A percentile compares a stretch with the other conserved stretches of the same genome.
Conservation (phyloP, 2,329 filamentous ascomycete species). For the Arachnomyces sp. region DNA sequence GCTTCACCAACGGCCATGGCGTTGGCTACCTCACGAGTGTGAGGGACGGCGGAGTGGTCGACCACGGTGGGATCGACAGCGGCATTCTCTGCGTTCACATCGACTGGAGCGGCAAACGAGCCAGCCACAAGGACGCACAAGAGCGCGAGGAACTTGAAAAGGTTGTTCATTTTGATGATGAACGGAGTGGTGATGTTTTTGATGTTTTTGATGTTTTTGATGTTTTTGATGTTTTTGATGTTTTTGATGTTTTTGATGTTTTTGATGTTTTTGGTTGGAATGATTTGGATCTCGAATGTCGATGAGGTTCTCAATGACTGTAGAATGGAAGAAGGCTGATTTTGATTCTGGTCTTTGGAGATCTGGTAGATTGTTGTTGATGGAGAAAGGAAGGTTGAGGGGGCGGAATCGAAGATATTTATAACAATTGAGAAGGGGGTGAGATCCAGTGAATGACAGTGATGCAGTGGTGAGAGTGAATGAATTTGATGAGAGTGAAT, state of each 20-base stretch:
- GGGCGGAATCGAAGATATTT: too few species aligned
- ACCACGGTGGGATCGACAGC: conserved; percentile 31
- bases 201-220: too few species aligned
- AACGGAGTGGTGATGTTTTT: conserved; percentile 12
- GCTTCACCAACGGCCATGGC: conserved; percentile 51
- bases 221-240: neutral
- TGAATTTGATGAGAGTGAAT: too few species aligned
- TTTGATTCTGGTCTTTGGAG: too few species aligned
- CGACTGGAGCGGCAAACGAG: conserved; percentile 9
- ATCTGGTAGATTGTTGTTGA: too few species aligned
- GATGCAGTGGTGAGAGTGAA: too few species aligned
- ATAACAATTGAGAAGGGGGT: too few species aligned
- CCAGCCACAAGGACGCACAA: conserved; percentile 12
- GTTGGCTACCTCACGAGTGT: conserved; percentile 18
- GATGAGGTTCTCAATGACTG: too few species aligned
- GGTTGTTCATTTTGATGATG: conserved; percentile 5
- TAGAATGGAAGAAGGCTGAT: too few species aligned
- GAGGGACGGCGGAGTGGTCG: conserved; percentile 17
- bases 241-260: neutral
- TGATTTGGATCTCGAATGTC: conserved; percentile 4
- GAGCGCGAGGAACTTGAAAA: conserved; percentile 7
- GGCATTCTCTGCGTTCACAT: conserved; percentile 16
- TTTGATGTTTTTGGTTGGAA: conserved; percentile 3
- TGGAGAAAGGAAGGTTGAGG: too few species aligned
- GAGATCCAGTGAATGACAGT: too few species aligned